Base-by-base conservation (phyloP, 495 filamentous ascomycete genomes). In the Talaromyces adpressus region DNA sequence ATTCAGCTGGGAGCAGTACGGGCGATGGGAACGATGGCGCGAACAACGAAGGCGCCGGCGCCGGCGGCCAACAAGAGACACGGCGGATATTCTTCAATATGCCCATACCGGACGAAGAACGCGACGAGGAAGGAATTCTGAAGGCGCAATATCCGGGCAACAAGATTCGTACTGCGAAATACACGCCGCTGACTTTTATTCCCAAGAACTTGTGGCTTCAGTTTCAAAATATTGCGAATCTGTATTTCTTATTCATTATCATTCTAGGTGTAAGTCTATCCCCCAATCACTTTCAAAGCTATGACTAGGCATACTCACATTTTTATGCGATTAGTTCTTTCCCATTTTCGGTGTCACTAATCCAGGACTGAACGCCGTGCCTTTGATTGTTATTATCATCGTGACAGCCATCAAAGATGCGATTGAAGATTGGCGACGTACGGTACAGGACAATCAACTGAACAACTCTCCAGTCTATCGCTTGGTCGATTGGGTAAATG, bases 201-300 rank as follows among this genome's bases (percentile, higher is more conserved):
- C 95, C 95, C 9, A 97, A 98, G 77, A 97, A 99, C 73, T 72
- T 98, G 62, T 99, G 87, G 83, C 88, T 94, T 63, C 95, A 99
- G 74, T 98, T 99, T 72, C 93, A 98, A 77, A 98, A 98, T 73
- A 91, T 99, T 67, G 95, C 95, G 61, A 99, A 98, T 74, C 87
- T 98, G 45, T 99, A 97, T 75, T 99, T 99, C 82, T 81, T 98
- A 62, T 96, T 97, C 77, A 84, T 94, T 65, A 93, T 96, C 73
- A 93, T 99, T 71, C 85, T 99, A 62, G 84, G 87, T 66, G 95
- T 98, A 87, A 75, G 92, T 83, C 53, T 39, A 20, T 60, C 18
- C 60, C 45, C 53, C 25, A 2, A 49, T 45, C 56, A 52, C 14
- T 32, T 36, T 45, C 63, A 7, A 32, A 27, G 36, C n/a, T 57